Evolutionary conservation across 1,284 basidiomycete genomes (phyloP), one percentile per base, ranked within the genome.

Genomic region (Grifola frondosa): DNA sequence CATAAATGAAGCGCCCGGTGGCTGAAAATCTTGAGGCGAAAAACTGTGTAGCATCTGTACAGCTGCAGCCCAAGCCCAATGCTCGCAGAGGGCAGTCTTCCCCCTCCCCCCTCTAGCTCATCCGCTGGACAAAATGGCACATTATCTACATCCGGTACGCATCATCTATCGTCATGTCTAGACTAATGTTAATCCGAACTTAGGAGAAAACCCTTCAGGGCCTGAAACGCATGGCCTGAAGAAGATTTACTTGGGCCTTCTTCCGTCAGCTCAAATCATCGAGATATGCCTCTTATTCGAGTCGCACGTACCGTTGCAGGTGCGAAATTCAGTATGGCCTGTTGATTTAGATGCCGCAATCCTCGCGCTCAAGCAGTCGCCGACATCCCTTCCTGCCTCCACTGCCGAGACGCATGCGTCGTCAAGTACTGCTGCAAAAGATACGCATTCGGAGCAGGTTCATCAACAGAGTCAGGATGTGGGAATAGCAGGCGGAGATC

Each of bases 201-300:
- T 25, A 13, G 12, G 20, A 16, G 15, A 12, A 12, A 25, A 19
- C 17, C 19, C 13, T 26, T 12, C 30, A 34, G 36, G 40, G 10
- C 33, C 29, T 3, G 16, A 21, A 6, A 17, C 34, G 23, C 22
- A 37, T 10, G 25, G 21, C 16, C 34, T 52, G 11, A 88, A 87
- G 61, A 75, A 76, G 49, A 74, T 75, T 48, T 89, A 88, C 66
- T 69, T 89, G 30, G 70, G 71, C 21, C 71, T 87, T 16, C 69
- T 89, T 7, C 74, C 80, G 13, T 75, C 73, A 24, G 71, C 76
- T 34, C 82, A 86, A 64, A 74, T 88, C 57, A 82, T 88, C 54
- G 85, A 88, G 50, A 78, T 88, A 51, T 86, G 86, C 57, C 70
- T 89, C 37, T 72, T 73, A 21, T 80, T 88, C 52, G 86, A 89